Percentiles rank a stretch among this genome's conserved stretches.
Conservation (phyloP, 2,329 filamentous ascomycete species). For the Talaromyces sp. region DNA sequence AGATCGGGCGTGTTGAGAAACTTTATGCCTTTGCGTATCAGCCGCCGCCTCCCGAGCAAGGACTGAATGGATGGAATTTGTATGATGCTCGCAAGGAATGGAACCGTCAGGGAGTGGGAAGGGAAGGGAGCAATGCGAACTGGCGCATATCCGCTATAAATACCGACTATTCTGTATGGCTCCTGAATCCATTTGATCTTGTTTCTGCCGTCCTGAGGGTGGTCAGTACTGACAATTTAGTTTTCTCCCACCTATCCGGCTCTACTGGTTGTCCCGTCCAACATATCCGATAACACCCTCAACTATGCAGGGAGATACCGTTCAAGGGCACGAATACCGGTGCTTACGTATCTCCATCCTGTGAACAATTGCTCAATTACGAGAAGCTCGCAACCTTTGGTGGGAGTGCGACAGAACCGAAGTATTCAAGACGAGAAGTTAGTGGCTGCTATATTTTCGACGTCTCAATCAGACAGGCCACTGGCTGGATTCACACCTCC, state of each 20-base stretch:
- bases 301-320: constrained; percentile 90
- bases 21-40: constrained; percentile 86
- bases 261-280: constrained; percentile 74
- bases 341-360: constrained; percentile 88
- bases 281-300: constrained; percentile 93
- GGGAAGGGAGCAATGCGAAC: constrained; percentile 68
- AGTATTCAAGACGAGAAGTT: constrained; percentile 95
- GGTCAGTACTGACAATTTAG: constrained; percentile 26
- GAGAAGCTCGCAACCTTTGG: constrained; percentile 83
- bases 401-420: constrained; percentile 78
- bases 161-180: constrained; percentile 64
- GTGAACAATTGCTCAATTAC: constrained; percentile 97
- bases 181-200: constrained; percentile 13
- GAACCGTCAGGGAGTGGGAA: constrained; percentile 77
- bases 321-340: constrained; percentile 81
- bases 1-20: constrained; percentile 75
- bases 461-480: constrained; percentile 49
- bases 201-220: neutral
- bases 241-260: constrained; percentile 93
- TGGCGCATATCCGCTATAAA: constrained; percentile 94
- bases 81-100: constrained; percentile 87
- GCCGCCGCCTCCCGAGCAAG: constrained; percentile 66
- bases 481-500: constrained; percentile 36
- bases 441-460: constrained; percentile 85
- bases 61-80: constrained; percentile 72